Conservation (phyloP, 1,284 basidiomycete genomes). For the Afroboletus lepidellus region DNA sequence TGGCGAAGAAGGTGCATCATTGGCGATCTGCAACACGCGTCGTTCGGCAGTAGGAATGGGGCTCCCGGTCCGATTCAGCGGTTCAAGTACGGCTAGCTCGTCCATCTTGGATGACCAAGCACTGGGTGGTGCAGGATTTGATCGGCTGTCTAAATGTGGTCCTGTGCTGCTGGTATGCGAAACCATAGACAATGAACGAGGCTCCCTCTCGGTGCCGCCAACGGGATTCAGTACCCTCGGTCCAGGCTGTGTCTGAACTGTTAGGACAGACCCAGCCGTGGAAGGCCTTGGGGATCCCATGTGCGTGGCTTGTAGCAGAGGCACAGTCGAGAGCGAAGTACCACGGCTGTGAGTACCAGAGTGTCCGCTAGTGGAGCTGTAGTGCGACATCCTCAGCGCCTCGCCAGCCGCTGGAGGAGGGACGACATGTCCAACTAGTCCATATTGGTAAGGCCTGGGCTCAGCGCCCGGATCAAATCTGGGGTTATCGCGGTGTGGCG, state of each 20-base stretch:
- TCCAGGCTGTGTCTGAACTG: slow-evolving; percentile 17
- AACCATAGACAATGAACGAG: slow-evolving; percentile 24
- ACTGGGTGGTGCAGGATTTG: slow-evolving; percentile 5
- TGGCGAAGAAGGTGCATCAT: slow-evolving; percentile 27
- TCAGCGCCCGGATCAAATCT: slow-evolving; percentile 16
- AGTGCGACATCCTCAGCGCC: slow-evolving; percentile 29
- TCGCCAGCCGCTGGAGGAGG: slow-evolving; percentile 39
- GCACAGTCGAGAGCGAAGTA: slow-evolving; percentile 27
- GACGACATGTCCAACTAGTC: slow-evolving; percentile 45
- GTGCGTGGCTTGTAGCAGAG: slow-evolving; percentile 22
- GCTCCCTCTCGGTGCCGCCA: slow-evolving; percentile 4
- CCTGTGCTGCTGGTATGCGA: slow-evolving; percentile 18
- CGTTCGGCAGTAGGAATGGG: slow-evolving; percentile 21
- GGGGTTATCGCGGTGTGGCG: slow-evolving; percentile 8
- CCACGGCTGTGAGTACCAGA: slow-evolving; percentile 32
- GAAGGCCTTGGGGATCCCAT: slow-evolving; percentile 42
- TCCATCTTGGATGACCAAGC: slow-evolving; percentile 25
- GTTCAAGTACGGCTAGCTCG: slow-evolving; percentile 18
- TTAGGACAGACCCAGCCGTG: slow-evolving; percentile 38
- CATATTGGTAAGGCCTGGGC: slow-evolving; percentile 51
- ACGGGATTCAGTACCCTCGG: slow-evolving; percentile 7
- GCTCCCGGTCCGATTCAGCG: slow-evolving; percentile 21
- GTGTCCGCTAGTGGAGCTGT: slow-evolving; percentile 20
- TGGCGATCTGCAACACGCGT: slow-evolving; percentile 29
- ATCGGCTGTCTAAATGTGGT: slow-evolving; percentile 7